Percentiles rank a stretch among this genome's conserved stretches.
Evolutionary conservation across 352 stramenopile genomes (phyloP).

Genomic region (Pythium rishiriense): DNA sequence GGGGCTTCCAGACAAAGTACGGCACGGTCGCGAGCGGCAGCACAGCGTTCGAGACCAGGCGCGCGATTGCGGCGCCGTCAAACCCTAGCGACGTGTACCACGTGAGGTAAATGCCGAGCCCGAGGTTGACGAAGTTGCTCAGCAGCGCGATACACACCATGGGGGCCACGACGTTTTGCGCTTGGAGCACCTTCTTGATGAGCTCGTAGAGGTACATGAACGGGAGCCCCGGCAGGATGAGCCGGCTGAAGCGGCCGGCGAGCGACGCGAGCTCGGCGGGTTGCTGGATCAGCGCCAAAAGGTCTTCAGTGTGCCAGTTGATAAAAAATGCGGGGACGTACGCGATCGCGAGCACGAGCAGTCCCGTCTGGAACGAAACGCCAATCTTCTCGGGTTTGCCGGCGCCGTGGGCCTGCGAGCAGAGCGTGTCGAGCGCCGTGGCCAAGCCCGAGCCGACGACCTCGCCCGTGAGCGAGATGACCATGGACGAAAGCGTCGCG

Average conservation of each 20-base stretch:
- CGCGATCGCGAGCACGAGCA: slow-evolving; percentile 64
- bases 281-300: slow-evolving; percentile 74
- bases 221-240: slow-evolving; percentile 74
- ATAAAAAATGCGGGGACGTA: slow-evolving; percentile 63
- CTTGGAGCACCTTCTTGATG: slow-evolving; percentile 84
- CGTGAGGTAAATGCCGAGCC: slow-evolving; percentile 73
- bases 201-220: slow-evolving; percentile 87
- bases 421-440: slow-evolving; percentile 89
- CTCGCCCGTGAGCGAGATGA: slow-evolving; percentile 80
- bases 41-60: slow-evolving; percentile 54
- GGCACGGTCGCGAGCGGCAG: slow-evolving; percentile 61
- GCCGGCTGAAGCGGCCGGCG: slow-evolving; percentile 68
- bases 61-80: slow-evolving; percentile 77
- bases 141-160: slow-evolving; percentile 82
- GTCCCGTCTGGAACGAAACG: slow-evolving; percentile 82
- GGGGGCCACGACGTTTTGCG: slow-evolving; percentile 82
- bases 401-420: slow-evolving; percentile 80
- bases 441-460: slow-evolving; percentile 78
- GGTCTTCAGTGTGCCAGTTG: slow-evolving; percentile 71
- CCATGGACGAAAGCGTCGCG: slow-evolving; percentile 71
- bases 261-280: slow-evolving; percentile 55
- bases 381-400: slow-evolving; percentile 70
- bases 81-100: slow-evolving; percentile 81
- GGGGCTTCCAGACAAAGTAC: slow-evolving; percentile 60
- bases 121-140: slow-evolving; percentile 81